Base-by-base conservation (phyloP, 352 stramenopile genomes). In the Phytopythium chamaehyphon region DNA sequence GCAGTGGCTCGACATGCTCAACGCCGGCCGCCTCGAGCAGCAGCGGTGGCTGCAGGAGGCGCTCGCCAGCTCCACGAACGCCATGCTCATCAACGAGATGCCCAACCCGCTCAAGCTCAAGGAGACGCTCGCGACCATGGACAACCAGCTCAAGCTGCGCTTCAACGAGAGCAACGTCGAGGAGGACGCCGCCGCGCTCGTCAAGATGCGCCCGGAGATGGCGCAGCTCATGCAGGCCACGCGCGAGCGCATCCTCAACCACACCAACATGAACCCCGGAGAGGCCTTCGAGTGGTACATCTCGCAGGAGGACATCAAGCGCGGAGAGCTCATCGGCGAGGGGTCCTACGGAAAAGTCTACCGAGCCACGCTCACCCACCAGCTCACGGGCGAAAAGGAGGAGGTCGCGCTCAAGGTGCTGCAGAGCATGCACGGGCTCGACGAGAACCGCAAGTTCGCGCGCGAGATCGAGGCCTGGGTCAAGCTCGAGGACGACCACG, bases 401-500 rank as follows among this genome's bases (percentile, higher is more conserved):
- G n/a, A 18, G 0, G 47, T 51, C 16, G 18, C 35, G 1, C 49
- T 60, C n/a, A 37, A 59, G 16, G 12, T 35, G 12, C 71, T 76
- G 47, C 40, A 66, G 12, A 50, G 51, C 18, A 42, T 76, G 11
- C n/a, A 39, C 16, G 26, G n/a, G 5, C 7, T 28, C n/a, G 44
- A 40, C 26, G 26, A 24, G 7, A 48, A 40, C 15, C 15, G 21
- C 0, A 12, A 18, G 11, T 75, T 76, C 44, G 49, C 69, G 16
- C 54, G 55, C 16, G 68, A 78, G 19, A 45, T 76, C 10, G 23
- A 59, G 24, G 44, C 75, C n/a, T 83, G 71, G 71, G 46, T 40
- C 6, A 23, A 23, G 10, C 43, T 78, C 0, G 36, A 61, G 0
- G 54, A 71, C 23, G 51, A 59, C 18, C 44, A 78, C 35, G 62